Evolutionary conservation across 345 rosid species (phyloP), one percentile per base, ranked within the genome.

Genomic region (Toxicodendron radicans): DNA sequence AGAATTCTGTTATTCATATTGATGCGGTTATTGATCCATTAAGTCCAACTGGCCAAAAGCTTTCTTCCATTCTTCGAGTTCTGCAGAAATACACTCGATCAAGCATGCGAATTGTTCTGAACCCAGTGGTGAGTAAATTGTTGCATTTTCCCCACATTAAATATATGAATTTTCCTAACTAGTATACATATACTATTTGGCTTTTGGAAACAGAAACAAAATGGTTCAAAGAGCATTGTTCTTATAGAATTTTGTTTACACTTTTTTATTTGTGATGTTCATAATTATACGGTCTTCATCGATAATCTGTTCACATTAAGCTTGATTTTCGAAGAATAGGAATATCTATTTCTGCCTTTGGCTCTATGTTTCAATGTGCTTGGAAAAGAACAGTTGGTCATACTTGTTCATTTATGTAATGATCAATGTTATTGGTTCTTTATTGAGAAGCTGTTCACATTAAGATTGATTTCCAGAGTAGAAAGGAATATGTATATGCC

Each of bases 1-100:
- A 87, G 81, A 85, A 89, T 81, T 81, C 97, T 66, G 83, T 89
- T 63, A 74, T 95, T 81, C 99, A 95, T 80, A 85, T 95, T 54
- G 99, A 93, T 86, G 98, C 95, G 41, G 97, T 95, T 66, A 68
- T 95, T 75, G 99, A 95, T 87, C 99, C 99, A 72, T 79, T 95
- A 73, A 91, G 99, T 79, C 87, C 97, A 71, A 71, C 80, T 67
- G 99, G 98, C 77, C 99, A 95, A 86, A 93, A 92, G 80, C 81
- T 95, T 78, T 90, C 95, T 73, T 85, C 97, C 12, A 85, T 95
- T 85, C 96, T 95, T 84, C 90, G 79, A 70, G 82, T 93, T 71
- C 76, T 95, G 60, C 82, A 75, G 83, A 92, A 89, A 73, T 87
- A 90, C 64, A 79, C 87, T 83, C 91, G 89, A 69, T 91, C 99